phyloP scores from a whole-genome alignment of 1,284 basidiomycete genomes.

The Cutaneotrichosporon arboriforme region DNA sequence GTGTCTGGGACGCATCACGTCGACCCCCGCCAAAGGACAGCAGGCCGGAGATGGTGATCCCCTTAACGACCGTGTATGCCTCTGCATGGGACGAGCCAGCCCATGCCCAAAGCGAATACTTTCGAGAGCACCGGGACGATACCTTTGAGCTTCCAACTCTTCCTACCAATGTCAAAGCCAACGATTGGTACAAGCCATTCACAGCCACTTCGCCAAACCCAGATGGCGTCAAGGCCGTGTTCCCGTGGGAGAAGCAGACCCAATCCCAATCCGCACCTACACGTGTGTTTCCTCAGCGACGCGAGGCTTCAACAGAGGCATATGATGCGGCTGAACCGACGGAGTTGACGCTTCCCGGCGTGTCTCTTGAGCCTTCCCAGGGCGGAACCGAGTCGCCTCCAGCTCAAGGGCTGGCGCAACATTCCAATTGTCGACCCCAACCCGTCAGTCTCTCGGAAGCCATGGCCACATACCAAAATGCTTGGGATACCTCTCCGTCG shows the following conservation, averaged over 20 bases:
- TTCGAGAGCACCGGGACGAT: slow-evolving; percentile 12
- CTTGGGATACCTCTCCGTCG: slow-evolving; percentile 73
- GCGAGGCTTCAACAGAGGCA: neutral
- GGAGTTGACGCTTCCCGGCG: too few species aligned
- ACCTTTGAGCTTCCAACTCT: slow-evolving; percentile 36
- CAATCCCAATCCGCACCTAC: slow-evolving; percentile 57
- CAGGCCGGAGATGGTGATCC: slow-evolving; percentile 49
- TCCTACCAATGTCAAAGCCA: slow-evolving; percentile 36
- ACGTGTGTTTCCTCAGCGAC: slow-evolving; percentile 59
- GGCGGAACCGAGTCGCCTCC: too few species aligned
- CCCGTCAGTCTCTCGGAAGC: slow-evolving; percentile 5
- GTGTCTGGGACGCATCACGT: slow-evolving; percentile 51
- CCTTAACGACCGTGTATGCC: slow-evolving; percentile 47
- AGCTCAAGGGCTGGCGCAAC: too few species aligned
- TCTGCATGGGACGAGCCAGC: slow-evolving; percentile 54
- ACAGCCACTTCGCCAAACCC: slow-evolving; percentile 58
- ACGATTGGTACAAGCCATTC: slow-evolving; percentile 51
- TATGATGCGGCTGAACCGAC: too few species aligned
- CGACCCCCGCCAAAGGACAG: slow-evolving; percentile 48
- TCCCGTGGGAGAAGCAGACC: slow-evolving; percentile 80
- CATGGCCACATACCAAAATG: slow-evolving; percentile 64
- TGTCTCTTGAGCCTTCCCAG: too few species aligned
- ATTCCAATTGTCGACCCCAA: too few species aligned
- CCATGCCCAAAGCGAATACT: slow-evolving; percentile 26
- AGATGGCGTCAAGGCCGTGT: slow-evolving; percentile 68